These are phyloP conservation scores for Talaromyces sp. DNA, from an alignment of 2,329 filamentous ascomycete genomes.

Conservation along the genomic window DNA sequence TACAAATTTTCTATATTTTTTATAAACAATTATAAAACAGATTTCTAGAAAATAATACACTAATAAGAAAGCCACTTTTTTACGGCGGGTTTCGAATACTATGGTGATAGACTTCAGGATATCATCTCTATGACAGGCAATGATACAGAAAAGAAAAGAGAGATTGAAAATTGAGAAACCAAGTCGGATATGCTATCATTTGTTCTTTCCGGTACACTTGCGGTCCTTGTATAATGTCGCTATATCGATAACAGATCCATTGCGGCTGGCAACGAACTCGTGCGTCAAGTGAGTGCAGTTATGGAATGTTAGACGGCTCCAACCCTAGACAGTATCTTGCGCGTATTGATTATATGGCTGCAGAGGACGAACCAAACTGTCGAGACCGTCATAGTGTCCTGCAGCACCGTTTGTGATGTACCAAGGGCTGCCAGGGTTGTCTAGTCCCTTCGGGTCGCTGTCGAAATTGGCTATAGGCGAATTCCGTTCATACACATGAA, in stretches of 20 bases:
- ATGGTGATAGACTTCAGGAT: no score
- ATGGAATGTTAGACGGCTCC: conserved; percentile 39
- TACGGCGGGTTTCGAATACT: no score
- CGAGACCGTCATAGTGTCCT: conserved; percentile 32
- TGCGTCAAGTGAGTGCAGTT: conserved; percentile 41
- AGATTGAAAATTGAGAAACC: no score
- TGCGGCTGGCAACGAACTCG: conserved; percentile 31
- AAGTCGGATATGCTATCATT: background rate
- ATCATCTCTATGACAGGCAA: no score
- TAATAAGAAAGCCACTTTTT: no score
- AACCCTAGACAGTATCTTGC: conserved; percentile 35
- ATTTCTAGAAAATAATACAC: no score
- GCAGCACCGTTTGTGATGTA: conserved; percentile 30
- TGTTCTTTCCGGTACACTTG: background rate
- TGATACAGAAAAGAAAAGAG: no score
- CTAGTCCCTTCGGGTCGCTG: conserved; percentile 20
- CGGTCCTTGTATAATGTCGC: conserved; percentile 17
- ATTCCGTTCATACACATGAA: conserved; percentile 53
- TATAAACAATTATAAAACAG: no score
- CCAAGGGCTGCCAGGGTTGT: conserved; percentile 26
- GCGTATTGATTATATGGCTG: conserved; percentile 29
- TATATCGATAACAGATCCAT: conserved; percentile 15
- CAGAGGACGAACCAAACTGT: conserved; percentile 27
- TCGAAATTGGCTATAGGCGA: conserved; percentile 28
- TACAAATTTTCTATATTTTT: no score